Evolutionary conservation across 2,329 filamentous ascomycete genomes (phyloP), one percentile per base, ranked within the genome.

Genomic region (Aureobasidium mangrovei): DNA sequence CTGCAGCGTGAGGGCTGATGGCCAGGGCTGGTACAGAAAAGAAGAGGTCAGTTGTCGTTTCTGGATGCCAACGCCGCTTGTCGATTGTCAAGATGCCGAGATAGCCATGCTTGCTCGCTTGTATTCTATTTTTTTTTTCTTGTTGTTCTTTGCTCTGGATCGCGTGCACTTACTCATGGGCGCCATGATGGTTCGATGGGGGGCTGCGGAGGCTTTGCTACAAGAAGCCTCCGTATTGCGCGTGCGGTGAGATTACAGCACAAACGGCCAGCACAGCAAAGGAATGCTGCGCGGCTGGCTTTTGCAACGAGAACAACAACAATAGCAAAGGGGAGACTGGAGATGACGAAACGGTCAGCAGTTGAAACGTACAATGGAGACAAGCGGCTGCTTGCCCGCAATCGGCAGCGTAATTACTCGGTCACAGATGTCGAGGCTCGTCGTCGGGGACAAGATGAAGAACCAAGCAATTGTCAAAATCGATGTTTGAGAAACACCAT

Each of bases 331-430:
- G 49, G 43, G 49, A 52, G 10, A 40, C 40, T 53, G 49, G 49
- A 53, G 40, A 53, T 53, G 49, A 53, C 49, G 40, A 53, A 53
- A 53, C 49, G 49, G 49, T 39, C 49, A 53, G 32, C 49, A 52
- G 49, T 53, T 53, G 49, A 44, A 53, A 53, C 49, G 49, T 35
- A 35, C n/a, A 27, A 33, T 46, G 43, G 43, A 43, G 29, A 46
- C 43, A 46, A 46, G n/a, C 31, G 43, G 26, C 38, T 41, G 47
- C 47, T 52, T 52, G 33, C 36, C 49, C 40, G 28, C 40, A 44
- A 44, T 53, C 39, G 40, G 27, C 40, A 51, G 47, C 36, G 47
- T 28, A 51, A 51, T 51, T 40, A 42, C 18, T 49, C 36, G 28
- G 18, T 24, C 36, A 9, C 24, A 18, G 10, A 33, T 27, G 38